Percentiles rank a stretch among this genome's conserved stretches.
Evolutionary conservation across 176 grass and related monocot species (phyloP).

Genomic region (Ensete ventricosum): DNA sequence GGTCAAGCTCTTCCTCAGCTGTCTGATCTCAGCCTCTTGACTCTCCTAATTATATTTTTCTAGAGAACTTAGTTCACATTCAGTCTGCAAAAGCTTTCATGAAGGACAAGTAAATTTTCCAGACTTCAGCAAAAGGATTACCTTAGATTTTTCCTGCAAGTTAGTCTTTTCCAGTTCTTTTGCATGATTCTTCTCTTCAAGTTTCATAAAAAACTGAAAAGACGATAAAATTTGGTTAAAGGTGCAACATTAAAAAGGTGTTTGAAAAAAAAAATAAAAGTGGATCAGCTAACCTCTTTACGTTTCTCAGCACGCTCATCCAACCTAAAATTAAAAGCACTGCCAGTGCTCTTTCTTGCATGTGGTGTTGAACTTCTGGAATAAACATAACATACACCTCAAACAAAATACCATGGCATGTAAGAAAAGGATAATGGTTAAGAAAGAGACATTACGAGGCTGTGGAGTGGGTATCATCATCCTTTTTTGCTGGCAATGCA

Average conservation of each 20-base stretch:
- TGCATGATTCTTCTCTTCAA: conserved; percentile 87
- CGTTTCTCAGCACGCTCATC: conserved; percentile 93
- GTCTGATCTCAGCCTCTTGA: conserved; percentile 92
- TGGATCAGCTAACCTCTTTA: conserved; percentile 53
- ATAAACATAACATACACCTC: conserved; percentile 8
- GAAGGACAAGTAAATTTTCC: conserved; percentile 7
- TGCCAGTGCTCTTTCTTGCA: conserved; percentile 36
- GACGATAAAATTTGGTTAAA: not conserved
- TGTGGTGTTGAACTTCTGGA: conserved; percentile 47
- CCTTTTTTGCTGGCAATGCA: conserved; percentile 26
- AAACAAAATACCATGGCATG: conserved; percentile 4
- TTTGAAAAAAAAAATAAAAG: not conserved
- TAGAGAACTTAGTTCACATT: not conserved
- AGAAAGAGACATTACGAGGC: conserved; percentile 43
- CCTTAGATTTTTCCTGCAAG: conserved; percentile 89
- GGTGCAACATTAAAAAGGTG: conserved; percentile 1
- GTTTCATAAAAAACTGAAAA: conserved; percentile 79
- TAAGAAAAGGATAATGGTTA: conserved; percentile 16
- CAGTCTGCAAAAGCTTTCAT: not conserved
- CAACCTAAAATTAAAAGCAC: conserved; percentile 66
- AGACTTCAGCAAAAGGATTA: conserved; percentile 12
- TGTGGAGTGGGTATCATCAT: conserved; percentile 61
- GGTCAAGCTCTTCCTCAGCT: conserved; percentile 86
- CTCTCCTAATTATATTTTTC: conserved; percentile 48
- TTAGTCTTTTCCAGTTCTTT: conserved; percentile 82